Conservation (phyloP, 768 basidiomycete genomes). For the Coprinellus aureogranulatus region DNA sequence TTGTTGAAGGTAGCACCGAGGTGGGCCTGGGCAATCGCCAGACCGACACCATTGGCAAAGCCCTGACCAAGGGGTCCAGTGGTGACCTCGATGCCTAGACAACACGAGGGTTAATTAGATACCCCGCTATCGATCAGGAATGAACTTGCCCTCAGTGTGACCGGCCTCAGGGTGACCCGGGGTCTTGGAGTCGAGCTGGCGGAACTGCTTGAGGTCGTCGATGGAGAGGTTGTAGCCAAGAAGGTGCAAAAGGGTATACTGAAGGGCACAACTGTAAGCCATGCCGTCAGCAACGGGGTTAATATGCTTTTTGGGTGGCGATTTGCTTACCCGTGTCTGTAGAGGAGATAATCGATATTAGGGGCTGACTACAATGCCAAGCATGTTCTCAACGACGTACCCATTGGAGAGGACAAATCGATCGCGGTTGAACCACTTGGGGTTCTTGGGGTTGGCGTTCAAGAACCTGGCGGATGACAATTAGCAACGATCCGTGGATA, state of each 20-base stretch:
- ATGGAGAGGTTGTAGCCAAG: conserved; percentile 88
- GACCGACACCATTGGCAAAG: conserved; percentile 88
- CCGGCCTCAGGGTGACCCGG: conserved; percentile 88
- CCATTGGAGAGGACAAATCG: conserved; percentile 96
- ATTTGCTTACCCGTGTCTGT: conserved; percentile 72
- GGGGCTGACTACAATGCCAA: not conserved
- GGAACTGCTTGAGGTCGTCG: conserved; percentile 92
- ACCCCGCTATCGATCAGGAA: not conserved
- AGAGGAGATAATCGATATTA: conserved; percentile 8
- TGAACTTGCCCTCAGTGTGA: conserved; percentile 45
- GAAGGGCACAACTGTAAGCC: conserved; percentile 75
- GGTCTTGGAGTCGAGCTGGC: conserved; percentile 85
- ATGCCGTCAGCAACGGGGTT: not conserved
- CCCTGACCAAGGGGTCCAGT: conserved; percentile 96
- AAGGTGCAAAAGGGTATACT: conserved; percentile 89
- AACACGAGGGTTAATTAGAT: not conserved
- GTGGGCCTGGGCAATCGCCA: conserved; percentile 92
- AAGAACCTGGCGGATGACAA: conserved; percentile 55
- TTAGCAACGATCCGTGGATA: conserved; percentile 7
- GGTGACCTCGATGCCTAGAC: conserved; percentile 78
- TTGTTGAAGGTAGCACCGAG: conserved; percentile 89
- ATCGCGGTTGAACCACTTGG: conserved; percentile 95
- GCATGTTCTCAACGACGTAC: conserved; percentile 41
- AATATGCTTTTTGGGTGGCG: not conserved
- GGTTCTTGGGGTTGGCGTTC: conserved; percentile 83